These are phyloP conservation scores for Dichotomocladium elegans DNA, from an alignment of 371 early-diverging fungal species.

Conservation along the genomic window DNA sequence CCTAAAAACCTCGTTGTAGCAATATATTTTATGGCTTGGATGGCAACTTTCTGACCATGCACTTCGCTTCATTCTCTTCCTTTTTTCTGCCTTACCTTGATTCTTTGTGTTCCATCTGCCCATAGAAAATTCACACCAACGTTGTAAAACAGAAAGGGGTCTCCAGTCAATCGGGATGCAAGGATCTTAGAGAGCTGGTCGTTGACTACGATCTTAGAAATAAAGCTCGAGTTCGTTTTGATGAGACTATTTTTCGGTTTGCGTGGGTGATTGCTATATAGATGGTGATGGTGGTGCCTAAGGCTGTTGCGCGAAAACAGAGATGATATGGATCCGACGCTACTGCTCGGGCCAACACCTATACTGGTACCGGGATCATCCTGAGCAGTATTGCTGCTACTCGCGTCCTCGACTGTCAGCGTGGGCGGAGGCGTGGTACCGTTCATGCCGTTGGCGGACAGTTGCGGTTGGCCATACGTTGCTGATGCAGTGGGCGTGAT, in stretches of 20 bases:
- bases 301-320: conserved; percentile 12
- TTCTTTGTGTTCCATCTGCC: conserved; percentile 59
- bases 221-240: conserved; percentile 73
- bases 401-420: neutral
- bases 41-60: too few species aligned
- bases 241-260: conserved; percentile 60
- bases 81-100: conserved; percentile 38
- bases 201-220: conserved; percentile 71
- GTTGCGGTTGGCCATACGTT: neutral
- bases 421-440: neutral
- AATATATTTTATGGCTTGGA: too few species aligned
- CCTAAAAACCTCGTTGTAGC: too few species aligned
- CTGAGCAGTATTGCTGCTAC: conserved; percentile 1
- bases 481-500: conserved; percentile 3
- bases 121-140: conserved; percentile 70
- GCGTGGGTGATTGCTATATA: conserved; percentile 19
- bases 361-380: conserved; percentile 6
- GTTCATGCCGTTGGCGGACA: too few species aligned
- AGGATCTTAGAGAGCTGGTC: conserved; percentile 75
- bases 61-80: too few species aligned
- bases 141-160: conserved; percentile 74
- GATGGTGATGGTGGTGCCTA: conserved; percentile 18
- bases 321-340: conserved; percentile 15
- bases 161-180: conserved; percentile 54
- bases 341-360: conserved; percentile 10